Evolutionary conservation across 192 early-diverging fungal species (phyloP), one percentile per base, ranked within the genome.

Genomic region (Anaeromyces robustus): DNA sequence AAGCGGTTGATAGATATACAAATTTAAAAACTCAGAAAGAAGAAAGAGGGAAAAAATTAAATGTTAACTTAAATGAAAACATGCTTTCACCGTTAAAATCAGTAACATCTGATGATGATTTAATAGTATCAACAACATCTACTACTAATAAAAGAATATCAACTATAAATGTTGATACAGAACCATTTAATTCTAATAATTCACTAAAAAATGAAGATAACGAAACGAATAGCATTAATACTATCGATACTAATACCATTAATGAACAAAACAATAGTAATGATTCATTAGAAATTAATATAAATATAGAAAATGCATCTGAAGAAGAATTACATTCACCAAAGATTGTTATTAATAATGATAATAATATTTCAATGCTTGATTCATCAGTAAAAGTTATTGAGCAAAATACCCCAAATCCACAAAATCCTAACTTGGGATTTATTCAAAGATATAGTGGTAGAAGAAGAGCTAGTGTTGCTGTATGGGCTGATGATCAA

Each of bases 401-500:
- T 68, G 52, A 68, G 11, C 52, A 68, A n/a, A 68, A 68, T n/a
- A 68, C 52, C 1, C 52, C 22, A 68, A 68, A 9, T 68, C 52
- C 52, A 4, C 52, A 68, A 68, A 68, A 68, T 68, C 52, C 52
- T n/a, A 68, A 68, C 11, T 68, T 68, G 28, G 52, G 52, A n/a
- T 68, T 68, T n/a, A 68, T 68, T 68, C 52, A 68, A n/a, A 68
- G 52, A 68, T 68, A 68, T 68, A 68, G 52, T 68, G 52, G 52
- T 68, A 83, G 83, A 41, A 77, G 94, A 59, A 84, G 93, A 28
- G 91, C 87, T 29, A 93, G 92, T 77, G 92, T 95, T 12, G 94
- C 94, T 5, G 93, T 94, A 2, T 95, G 94, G 94, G 85, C 90
- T 0, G 93, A 95, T 80, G 90, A 92, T 68, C 83, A 89, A 17